Percentiles rank a stretch among this genome's conserved stretches.
phyloP scores from a whole-genome alignment of 78 protist genomes.

The Goniomonas avonlea region DNA sequence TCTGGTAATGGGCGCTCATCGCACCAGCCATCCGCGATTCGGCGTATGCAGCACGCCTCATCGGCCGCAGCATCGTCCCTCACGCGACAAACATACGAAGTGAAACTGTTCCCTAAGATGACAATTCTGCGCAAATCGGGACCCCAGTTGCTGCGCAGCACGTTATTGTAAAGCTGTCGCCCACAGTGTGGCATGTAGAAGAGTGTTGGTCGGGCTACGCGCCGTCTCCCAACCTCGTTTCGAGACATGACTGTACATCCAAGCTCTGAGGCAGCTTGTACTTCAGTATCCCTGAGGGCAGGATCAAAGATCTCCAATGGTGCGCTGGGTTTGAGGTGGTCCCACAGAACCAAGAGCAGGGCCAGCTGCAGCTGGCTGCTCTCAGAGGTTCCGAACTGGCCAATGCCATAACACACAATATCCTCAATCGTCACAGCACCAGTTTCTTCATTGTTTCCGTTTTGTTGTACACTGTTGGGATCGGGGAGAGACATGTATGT shows the following conservation, averaged over 20 bases:
- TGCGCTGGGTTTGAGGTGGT: background rate
- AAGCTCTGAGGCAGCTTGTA: background rate
- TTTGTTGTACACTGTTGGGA: too few relatives aligned
- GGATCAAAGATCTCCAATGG: background rate
- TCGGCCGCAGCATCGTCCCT: too few relatives aligned
- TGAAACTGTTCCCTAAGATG: background rate
- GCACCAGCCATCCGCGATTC: too few relatives aligned
- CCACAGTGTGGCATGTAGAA: background rate
- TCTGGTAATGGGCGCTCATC: too few relatives aligned
- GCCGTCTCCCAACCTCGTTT: background rate
- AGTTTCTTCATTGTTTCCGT: too few relatives aligned
- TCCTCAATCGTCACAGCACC: too few relatives aligned
- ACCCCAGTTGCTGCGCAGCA: background rate
- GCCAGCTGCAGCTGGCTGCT: background rate
- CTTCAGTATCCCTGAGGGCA: too few relatives aligned
- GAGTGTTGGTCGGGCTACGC: background rate
- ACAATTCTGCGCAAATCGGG: background rate
- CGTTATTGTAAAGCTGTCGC: background rate
- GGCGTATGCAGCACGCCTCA: too few relatives aligned
- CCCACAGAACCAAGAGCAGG: background rate
- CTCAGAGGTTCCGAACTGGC: background rate
- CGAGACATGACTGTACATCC: background rate
- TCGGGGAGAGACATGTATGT: too few relatives aligned
- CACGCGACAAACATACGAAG: too few relatives aligned
- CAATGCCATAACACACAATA: background rate